Percentiles rank a stretch among this genome's conserved stretches.
Evolutionary conservation across 768 basidiomycete species (phyloP).

Genomic region (Phlebiopsis gigantea): DNA sequence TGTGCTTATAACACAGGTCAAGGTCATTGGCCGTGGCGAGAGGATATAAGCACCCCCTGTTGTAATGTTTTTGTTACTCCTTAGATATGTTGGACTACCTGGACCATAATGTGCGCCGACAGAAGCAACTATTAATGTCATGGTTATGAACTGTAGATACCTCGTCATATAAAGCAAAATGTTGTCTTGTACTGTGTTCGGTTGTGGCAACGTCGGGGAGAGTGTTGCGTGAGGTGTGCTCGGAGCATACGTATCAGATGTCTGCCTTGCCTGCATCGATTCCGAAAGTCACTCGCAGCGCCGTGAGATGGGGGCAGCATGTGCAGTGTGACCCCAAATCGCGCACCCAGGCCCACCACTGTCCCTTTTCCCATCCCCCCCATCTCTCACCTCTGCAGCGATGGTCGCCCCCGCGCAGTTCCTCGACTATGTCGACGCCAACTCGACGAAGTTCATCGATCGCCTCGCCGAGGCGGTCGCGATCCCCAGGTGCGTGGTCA

Average conservation of each 20-base stretch:
- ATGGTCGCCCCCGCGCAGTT: slow-evolving; percentile 34
- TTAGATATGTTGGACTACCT: neutral
- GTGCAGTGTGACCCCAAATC: neutral
- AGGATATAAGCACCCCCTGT: neutral
- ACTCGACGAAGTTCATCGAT: slow-evolving; percentile 70
- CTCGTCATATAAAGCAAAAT: slow-evolving; percentile 6
- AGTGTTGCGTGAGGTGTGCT: neutral
- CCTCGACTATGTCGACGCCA: slow-evolving; percentile 54
- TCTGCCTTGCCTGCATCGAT: neutral
- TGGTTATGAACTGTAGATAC: slow-evolving; percentile 9
- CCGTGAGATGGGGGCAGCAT: neutral
- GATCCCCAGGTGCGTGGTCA: slow-evolving; percentile 61
- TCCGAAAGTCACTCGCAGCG: neutral
- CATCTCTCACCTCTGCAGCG: neutral
- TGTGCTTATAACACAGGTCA: slow-evolving; percentile 43
- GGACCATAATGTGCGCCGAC: neutral
- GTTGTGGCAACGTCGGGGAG: neutral
- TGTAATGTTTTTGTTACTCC: neutral
- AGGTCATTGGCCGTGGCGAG: slow-evolving; percentile 51
- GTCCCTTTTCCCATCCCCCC: neutral
- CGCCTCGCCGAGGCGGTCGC: slow-evolving; percentile 77
- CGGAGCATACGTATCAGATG: neutral
- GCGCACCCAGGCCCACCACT: neutral
- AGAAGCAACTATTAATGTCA: neutral
- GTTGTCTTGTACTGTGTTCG: neutral